Evolutionary conservation across 257 asterid species (phyloP), one percentile per base, ranked within the genome.

Genomic region (Sherardia arvensis): DNA sequence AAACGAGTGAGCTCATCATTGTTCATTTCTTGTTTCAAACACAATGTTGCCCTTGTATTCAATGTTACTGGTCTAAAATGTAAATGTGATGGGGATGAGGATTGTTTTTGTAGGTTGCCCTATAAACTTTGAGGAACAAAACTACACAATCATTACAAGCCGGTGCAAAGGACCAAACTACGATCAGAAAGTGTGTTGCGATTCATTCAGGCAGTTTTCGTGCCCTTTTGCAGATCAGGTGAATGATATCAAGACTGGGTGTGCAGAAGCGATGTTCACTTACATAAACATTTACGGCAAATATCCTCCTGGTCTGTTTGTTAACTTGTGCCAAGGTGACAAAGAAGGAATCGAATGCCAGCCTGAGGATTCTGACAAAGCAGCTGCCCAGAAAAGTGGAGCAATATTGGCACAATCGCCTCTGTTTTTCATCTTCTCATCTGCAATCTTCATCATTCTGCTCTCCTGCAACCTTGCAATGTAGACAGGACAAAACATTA

Each of bases 81-180:
- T 12, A 34, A 34, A 34, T 34, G 9, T 34, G 43, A 36, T 36
- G 43, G 43, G 43, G 15, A 40, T 48, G 25, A 17, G 55, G 20
- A 48, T 4, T 18, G 9, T 34, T 9, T 36, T 1, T 73, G 72
- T 79, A 91, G 98, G 61, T 56, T 91, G 98, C 69, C 61, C 80
- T 0, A 73, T 91, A 66, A 81, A 91, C 71, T 76, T 91, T 57
- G 87, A 82, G 77, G 68, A 66, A 51, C 76, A 83, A 76, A 91
- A 91, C 85, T 91, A 86, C 79, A 86, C 96, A 4, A 77, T 86
- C 69, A 78, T 91, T 3, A 88, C 95, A 20, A 86, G 96, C 78
- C 89, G 79, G 49, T 91, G 98, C 84, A 91, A 88, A 65, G 95
- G 98, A 32, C 98, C 98, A 1, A 76, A 88, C 7, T 91, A 86